Evolutionary conservation across 179 eudicot genomes (phyloP).

Genomic region (Beta macrorhiza): DNA sequence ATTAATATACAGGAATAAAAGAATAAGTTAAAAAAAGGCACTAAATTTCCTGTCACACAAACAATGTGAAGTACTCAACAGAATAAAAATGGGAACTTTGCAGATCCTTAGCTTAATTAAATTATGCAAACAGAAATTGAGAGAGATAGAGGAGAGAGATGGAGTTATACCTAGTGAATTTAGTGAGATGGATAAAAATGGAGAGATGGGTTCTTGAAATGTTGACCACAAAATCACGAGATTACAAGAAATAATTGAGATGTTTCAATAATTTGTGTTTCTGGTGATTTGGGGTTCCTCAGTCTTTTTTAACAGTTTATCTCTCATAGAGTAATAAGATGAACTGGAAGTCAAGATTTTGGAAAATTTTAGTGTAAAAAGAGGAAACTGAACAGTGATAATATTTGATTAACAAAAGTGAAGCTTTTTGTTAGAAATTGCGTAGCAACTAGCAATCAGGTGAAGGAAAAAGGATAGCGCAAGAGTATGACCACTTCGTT

Average conservation of each 20-base stretch:
- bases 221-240: constrained; percentile 27
- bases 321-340: not conserved
- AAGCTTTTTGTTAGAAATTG: not conserved
- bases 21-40: not conserved
- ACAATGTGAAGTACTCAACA: constrained; percentile 18
- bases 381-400: not conserved
- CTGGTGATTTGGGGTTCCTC: constrained; percentile 2
- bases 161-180: constrained; percentile 17
- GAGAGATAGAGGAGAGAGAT: not conserved
- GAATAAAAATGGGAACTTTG: constrained; percentile 14
- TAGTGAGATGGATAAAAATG: constrained; percentile 11
- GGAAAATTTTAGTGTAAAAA: not conserved
- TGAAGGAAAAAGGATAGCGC: too few relatives aligned
- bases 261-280: constrained; percentile 12
- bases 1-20: not conserved
- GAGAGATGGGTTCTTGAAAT: constrained; percentile 6
- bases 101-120: constrained; percentile 17
- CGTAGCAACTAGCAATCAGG: not conserved
- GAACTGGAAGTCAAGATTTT: constrained; percentile 17
- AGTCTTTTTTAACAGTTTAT: not conserved
- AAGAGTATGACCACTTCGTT: too few relatives aligned
- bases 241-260: constrained; percentile 29
- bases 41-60: constrained; percentile 11
- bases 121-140: not conserved
- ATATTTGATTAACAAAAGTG: too few relatives aligned